phyloP scores from a whole-genome alignment of 2,329 filamentous ascomycete genomes.

The Microsporum ferrugineum region DNA sequence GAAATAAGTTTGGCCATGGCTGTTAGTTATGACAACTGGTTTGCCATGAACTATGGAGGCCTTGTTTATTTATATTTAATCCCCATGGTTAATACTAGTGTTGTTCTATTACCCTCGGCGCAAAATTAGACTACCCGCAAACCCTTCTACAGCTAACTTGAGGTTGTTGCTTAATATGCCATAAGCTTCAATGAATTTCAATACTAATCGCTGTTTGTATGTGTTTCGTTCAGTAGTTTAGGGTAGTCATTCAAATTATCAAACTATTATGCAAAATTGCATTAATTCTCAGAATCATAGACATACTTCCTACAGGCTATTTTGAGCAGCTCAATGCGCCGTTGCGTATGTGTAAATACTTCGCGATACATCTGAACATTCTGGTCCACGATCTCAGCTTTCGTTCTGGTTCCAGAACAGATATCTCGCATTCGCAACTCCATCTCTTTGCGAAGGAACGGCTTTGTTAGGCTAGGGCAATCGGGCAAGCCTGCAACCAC shows the following conservation, averaged over 20 bases:
- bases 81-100: no score
- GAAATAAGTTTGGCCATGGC: neutral
- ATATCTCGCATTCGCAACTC: constrained; percentile 95
- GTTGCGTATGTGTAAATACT: constrained; percentile 71
- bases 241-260: neutral
- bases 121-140: no score
- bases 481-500: constrained; percentile 70
- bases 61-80: no score
- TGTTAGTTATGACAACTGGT: neutral
- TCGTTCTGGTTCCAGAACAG: constrained; percentile 71
- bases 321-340: constrained; percentile 56
- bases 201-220: no score
- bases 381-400: constrained; percentile 63
- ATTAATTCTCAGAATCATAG: constrained; percentile 19
- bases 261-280: neutral
- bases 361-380: constrained; percentile 77
- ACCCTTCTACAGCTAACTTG: no score
- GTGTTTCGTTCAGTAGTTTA: no score
- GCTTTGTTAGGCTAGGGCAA: constrained; percentile 68
- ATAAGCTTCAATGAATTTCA: no score
- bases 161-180: no score
- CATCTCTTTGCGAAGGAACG: constrained; percentile 95
- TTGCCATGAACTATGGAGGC: neutral
- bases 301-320: constrained; percentile 49
- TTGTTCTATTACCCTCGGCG: no score